phyloP scores from a whole-genome alignment of 495 filamentous ascomycete genomes.

The Aspergillus carlsbadensis region DNA sequence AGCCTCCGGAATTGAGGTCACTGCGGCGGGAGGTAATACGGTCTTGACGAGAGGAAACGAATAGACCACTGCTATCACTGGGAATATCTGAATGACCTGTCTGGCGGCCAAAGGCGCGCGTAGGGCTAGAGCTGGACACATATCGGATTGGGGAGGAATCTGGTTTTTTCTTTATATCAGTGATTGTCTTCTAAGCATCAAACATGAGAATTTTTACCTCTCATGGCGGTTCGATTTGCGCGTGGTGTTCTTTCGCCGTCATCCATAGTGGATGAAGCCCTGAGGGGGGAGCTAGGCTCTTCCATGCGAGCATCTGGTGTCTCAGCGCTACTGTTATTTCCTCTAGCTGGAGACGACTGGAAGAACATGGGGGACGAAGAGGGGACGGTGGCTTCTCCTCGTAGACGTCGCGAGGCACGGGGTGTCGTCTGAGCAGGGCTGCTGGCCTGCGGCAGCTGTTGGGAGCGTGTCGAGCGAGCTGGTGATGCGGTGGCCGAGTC shows the following conservation, averaged over 20 bases:
- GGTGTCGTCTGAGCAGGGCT: slow-evolving; percentile 44
- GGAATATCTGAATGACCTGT: slow-evolving; percentile 56
- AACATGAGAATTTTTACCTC: slow-evolving; percentile 53
- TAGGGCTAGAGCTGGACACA: slow-evolving; percentile 80
- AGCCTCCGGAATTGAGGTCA: slow-evolving; percentile 77
- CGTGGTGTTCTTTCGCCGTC: slow-evolving; percentile 73
- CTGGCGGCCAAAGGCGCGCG: slow-evolving; percentile 56
- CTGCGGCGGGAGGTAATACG: slow-evolving; percentile 59
- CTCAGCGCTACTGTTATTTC: slow-evolving; percentile 54
- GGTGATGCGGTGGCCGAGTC: slow-evolving; percentile 42
- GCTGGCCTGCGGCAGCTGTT: slow-evolving; percentile 38
- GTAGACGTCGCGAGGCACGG: slow-evolving; percentile 43
- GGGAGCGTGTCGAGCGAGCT: slow-evolving; percentile 36
- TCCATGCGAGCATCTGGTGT: slow-evolving; percentile 52
- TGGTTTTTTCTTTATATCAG: slow-evolving; percentile 27
- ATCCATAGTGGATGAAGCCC: slow-evolving; percentile 56
- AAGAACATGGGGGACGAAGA: slow-evolving; percentile 84
- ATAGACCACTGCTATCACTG: slow-evolving; percentile 82
- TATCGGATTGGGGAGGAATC: slow-evolving; percentile 92
- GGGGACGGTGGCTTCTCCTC: slow-evolving; percentile 37
- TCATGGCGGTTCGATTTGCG: slow-evolving; percentile 56
- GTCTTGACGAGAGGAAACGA: slow-evolving; percentile 64
- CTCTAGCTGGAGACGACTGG: slow-evolving; percentile 70
- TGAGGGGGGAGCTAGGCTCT: slow-evolving; percentile 64
- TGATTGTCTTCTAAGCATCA: background rate